Evolutionary conservation across 139 green algal species (phyloP), one percentile per base, ranked within the genome.

Genomic region (Yamagishiella unicocca): DNA sequence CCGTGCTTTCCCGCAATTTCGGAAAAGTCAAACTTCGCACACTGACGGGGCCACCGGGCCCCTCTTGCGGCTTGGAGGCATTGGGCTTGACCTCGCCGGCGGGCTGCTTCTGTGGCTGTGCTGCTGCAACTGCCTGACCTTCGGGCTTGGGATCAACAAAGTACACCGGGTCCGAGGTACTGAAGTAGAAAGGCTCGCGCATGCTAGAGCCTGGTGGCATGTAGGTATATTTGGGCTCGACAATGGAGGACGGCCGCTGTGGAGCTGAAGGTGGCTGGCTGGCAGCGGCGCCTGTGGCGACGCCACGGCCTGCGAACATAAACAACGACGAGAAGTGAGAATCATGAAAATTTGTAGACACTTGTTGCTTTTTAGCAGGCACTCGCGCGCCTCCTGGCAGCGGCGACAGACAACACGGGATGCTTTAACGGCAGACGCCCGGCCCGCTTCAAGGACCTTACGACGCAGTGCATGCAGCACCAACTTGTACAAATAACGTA

Each of bases 111-210:
- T n/a, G n/a, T 27, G 45, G 7, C 54, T 71, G 46, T 5, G 76
- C 54, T 7, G 53, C 50, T 4, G 54, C 54, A 17, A 54, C 74
- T 24, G 76, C 74, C 46, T 68, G 50, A 1, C 50, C 1, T 27
- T 83, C 62, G n/a, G 80, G 80, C 61, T 64, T 62, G 40, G 80
- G 80, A 31, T 86, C 80, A 8, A 86, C 80, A 22, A 86, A 86
- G 43, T 86, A 86, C 10, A 86, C 80, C 8, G 80, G 64, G 17
- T 86, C 80, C 5, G 64, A 68, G 24, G 50, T 78, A 45, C 24
- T 50, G 67, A 87, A 72, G 68, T 87, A 87, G 0, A 87, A 25
- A 0, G 82, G 82, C 46, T 87, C 82, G 46, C 82, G 82, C 67
- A 87, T 80, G 35, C 45, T 72, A 21, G 35, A 73, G 46, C 82